These are phyloP conservation scores for Curvularia sp. DNA, from an alignment of 2,329 filamentous ascomycete species.

Conservation along the genomic window DNA sequence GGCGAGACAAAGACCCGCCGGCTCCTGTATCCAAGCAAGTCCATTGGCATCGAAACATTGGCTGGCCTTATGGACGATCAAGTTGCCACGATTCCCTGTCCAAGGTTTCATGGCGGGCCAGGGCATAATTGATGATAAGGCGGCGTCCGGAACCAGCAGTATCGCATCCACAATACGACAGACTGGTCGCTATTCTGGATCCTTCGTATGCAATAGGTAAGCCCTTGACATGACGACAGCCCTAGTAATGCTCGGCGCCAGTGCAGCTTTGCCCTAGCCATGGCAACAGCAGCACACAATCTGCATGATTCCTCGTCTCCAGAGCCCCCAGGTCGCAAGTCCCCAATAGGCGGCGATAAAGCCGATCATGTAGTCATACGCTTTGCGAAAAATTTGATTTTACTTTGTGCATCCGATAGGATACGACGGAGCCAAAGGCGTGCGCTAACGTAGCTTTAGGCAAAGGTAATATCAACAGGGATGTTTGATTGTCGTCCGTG, in stretches of 20 bases:
- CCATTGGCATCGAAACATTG: background rate
- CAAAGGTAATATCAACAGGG: conserved; percentile 20
- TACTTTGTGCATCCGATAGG: conserved; percentile 19
- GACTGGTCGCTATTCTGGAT: background rate
- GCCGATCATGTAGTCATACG: conserved; percentile 3
- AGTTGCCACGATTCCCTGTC: background rate
- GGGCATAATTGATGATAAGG: background rate
- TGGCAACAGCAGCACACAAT: no score
- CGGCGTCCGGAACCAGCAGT: background rate
- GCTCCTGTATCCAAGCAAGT: no score
- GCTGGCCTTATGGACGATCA: background rate
- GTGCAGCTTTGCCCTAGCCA: no score
- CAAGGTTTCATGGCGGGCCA: background rate
- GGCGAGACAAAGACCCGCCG: no score
- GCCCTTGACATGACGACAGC: background rate
- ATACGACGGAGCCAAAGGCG: conserved; percentile 14
- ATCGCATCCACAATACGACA: no score
- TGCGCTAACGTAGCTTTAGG: conserved; percentile 15
- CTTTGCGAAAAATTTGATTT: conserved; percentile 10
- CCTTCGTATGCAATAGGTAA: background rate
- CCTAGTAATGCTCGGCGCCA: no score
- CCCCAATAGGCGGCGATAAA: background rate
- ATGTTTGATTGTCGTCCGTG: conserved; percentile 14
- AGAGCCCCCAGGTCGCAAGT: background rate
- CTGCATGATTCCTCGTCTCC: background rate